These are phyloP conservation scores for Dactylellina leptospora DNA, from an alignment of 2,329 filamentous ascomycete species.

Conservation along the genomic window DNA sequence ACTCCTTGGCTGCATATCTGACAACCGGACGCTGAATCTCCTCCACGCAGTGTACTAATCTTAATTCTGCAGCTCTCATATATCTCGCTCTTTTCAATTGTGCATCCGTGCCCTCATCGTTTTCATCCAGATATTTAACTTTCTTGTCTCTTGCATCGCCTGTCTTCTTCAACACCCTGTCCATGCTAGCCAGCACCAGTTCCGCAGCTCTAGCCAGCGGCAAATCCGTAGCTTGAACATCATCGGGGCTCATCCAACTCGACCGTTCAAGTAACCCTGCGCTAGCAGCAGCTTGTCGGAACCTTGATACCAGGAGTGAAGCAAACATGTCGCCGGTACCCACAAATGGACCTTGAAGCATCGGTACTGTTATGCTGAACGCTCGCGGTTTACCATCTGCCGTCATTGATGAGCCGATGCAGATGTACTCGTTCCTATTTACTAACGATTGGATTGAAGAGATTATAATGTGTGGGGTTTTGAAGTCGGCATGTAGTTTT, in stretches of 20 bases:
- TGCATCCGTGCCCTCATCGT: conserved; percentile 62
- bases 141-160: conserved; percentile 70
- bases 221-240: conserved; percentile 73
- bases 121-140: conserved; percentile 61
- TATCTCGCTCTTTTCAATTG: conserved; percentile 69
- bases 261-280: conserved; percentile 65
- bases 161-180: conserved; percentile 77
- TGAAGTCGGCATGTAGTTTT: conserved; percentile 77
- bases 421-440: conserved; percentile 67
- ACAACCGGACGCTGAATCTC: conserved; percentile 54
- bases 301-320: conserved; percentile 83
- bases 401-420: conserved; percentile 78
- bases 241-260: conserved; percentile 81
- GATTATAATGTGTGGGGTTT: conserved; percentile 87
- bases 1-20: conserved; percentile 38
- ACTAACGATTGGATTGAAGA: conserved; percentile 78
- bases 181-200: conserved; percentile 92
- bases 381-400: conserved; percentile 74
- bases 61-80: conserved; percentile 88
- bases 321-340: conserved; percentile 99
- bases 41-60: conserved; percentile 67
- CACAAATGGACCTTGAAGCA: conserved; percentile 91
- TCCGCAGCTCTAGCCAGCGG: conserved; percentile 84
- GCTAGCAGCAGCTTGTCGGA: conserved; percentile 70
- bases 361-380: conserved; percentile 86